Base-by-base conservation (phyloP, 306 rosid species). In the Lathyrus oleraceus region DNA sequence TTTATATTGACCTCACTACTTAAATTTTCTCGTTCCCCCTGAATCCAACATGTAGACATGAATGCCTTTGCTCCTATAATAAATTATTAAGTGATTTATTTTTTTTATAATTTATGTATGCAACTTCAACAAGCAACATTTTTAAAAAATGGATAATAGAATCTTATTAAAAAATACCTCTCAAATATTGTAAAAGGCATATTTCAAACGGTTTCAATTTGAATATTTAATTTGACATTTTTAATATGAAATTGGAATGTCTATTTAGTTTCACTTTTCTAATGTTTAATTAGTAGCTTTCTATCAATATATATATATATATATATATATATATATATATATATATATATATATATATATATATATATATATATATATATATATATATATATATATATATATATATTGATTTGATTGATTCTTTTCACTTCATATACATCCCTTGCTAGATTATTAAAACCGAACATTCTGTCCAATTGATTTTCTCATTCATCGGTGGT, bases 101-200 rank as follows among this genome's bases (percentile, higher is more conserved):
- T 32, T 32, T 59, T 32, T 32, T 4, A 32, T 32, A 15, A 60
- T 10, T 35, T 54, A 32, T 4, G 30, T 16, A 8, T 35, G 65
- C 25, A 8, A 35, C 44, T 60, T 60, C 25, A 16, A 23, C 23
- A 60, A 35, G 65, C 65, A 35, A 60, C 23, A 9, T 60, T 60
- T 30, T 56, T 10, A 56, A 0, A 4, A 11, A 54, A 23, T 25
- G 35, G n/a, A 60, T 16, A 61, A 32, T 59, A 14, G 43, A 59
- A 59, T 30, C 3, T 61, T 4, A 35, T 5, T 36, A 61, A 36
- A 17, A 19, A 14, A 36, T 17, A 27, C n/a, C 47, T 61, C 30
- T 61, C 28, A 28, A 61, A 36, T 61, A 61, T 17, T 61, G 48
- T 28, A 28, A 58, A 54, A 57, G 63, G 11, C 63, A 57, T 5